phyloP scores from a whole-genome alignment of 306 rosid genomes.

The Adenanthera pavonina region DNA sequence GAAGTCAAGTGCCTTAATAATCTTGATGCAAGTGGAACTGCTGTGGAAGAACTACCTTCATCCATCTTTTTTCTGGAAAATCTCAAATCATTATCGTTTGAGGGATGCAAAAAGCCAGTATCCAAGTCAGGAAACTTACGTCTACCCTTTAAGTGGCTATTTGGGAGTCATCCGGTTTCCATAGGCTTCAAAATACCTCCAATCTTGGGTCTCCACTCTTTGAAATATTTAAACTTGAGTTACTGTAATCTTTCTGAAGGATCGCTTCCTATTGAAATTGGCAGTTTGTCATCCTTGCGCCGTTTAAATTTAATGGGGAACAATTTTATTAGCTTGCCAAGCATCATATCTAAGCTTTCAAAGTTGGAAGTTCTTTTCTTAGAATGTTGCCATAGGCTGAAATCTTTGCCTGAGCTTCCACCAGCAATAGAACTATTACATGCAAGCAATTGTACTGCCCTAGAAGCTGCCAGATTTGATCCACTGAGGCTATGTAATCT shows the following conservation, averaged over 20 bases:
- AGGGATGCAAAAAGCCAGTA: background rate
- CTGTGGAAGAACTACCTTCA: background rate
- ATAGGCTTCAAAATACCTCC: too few species aligned
- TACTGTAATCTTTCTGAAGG: too few species aligned
- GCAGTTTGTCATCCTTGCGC: too few species aligned
- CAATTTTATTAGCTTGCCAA: too few species aligned
- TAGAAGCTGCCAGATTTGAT: background rate
- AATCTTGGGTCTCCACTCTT: too few species aligned
- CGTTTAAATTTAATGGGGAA: too few species aligned
- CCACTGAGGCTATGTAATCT: background rate
- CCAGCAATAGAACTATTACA: background rate
- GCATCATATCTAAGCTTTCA: background rate
- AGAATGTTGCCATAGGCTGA: background rate
- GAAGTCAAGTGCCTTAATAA: background rate
- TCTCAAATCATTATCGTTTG: background rate
- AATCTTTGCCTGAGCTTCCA: constrained; percentile 5
- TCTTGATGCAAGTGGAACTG: background rate
- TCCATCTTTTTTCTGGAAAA: background rate
- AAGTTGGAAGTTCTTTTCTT: background rate
- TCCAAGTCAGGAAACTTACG: background rate
- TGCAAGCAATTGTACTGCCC: constrained; percentile 1
- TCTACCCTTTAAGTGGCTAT: background rate
- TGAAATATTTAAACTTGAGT: too few species aligned
- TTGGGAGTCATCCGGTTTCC: too few species aligned
- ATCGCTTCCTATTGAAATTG: too few species aligned